Base-by-base conservation (phyloP, 1,139 yeast genomes). In the Hemisphaericaspora lyxosophila region DNA sequence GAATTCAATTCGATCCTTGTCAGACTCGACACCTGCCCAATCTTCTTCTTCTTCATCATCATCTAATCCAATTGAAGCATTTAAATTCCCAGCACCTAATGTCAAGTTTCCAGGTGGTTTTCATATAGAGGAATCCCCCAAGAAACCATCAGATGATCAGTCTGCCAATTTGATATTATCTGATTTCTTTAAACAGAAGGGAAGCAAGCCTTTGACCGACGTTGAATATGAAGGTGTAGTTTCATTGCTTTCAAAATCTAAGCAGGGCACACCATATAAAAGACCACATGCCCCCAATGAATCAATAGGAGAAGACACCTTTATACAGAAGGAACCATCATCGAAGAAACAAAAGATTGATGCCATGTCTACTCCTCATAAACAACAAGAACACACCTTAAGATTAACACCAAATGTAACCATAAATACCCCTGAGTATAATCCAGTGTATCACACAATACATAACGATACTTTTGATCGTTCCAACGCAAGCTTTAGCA, bases 161-260 rank as follows among this genome's bases (percentile, higher is more conserved):
- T 51, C 62, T n/a, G 53, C 67, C 7, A 84, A 82, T 56, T 80
- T 76, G 37, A 72, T 78, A 20, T 66, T 89, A 40, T 83, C 90
- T 5, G 78, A 73, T 29, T 89, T 89, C 54, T 89, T 89, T 59
- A 73, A 73, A 25, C 68, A 67, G 27, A 88, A 86, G 54, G 96
- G 96, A n/a, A 78, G 81, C 43, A 64, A 64, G 13, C 90, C 94
- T 7, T 66, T 89, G 43, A 73, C 82, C 8, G 89, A 83, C 13
- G 70, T 88, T 34, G 97, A 90, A 58, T 75, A 82, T 47, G 95
- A 84, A 54, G 96, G 96, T 4, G 95, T 89, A 0, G 60, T 85
- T 53, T 77, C 95, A 72, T 56, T 75, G 57, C 43, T 68, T 39
- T 48, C 60, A 15, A 50, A 53, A 36, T 55, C 69, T 26, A 53